Base-by-base conservation (phyloP, 2,329 filamentous ascomycete species). In the Cordyceps farinosa region DNA sequence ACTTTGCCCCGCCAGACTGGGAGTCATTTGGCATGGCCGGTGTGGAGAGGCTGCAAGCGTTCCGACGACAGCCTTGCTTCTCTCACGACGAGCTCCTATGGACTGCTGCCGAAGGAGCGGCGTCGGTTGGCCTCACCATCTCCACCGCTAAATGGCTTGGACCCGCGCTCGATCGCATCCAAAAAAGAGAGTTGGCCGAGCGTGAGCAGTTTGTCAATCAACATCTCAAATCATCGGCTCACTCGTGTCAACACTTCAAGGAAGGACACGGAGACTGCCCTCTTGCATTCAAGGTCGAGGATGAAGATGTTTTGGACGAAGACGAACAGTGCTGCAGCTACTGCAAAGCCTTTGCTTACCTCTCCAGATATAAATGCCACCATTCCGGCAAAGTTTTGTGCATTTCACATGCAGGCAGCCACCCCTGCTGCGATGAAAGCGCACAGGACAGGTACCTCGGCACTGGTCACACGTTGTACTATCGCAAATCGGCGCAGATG, bases 1-100 rank as follows among this genome's bases (percentile, higher is more conserved):
- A 99, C 73, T 99, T 99, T 77, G 95, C 95, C 0, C 95, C 95
- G 0, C 83, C 82, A 34, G 95, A 99, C 70, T 99, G 95, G 95
- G 95, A 99, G 71, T 92, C 92, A 0, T 96, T 88, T 72, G 95
- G 95, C 2, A 87, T 94, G 62, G 84, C 88, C 34, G 93, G 95
- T 1, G 93, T 98, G 1, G 88, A 94, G 70, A 85, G 94, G 67
- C 80, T 98, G 36, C 91, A 95, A 69, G 84, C 89, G 56, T 99
- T 97, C 74, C 85, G 94, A 62, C 87, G 93, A 62, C 93, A 97
- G 67, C 92, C 95, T 1, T 98, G 95, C 74, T 99, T 99, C 74
- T 98, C 94, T 0, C 95, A 99, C 68, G 95, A 99, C 70, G 95
- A 99, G 74, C 79, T 99, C 29, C 81, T 99, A 3, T 88, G 96